These are phyloP conservation scores for Colletotrichum orchidophilum DNA, from an alignment of 2,329 filamentous ascomycete species.

Conservation along the genomic window DNA sequence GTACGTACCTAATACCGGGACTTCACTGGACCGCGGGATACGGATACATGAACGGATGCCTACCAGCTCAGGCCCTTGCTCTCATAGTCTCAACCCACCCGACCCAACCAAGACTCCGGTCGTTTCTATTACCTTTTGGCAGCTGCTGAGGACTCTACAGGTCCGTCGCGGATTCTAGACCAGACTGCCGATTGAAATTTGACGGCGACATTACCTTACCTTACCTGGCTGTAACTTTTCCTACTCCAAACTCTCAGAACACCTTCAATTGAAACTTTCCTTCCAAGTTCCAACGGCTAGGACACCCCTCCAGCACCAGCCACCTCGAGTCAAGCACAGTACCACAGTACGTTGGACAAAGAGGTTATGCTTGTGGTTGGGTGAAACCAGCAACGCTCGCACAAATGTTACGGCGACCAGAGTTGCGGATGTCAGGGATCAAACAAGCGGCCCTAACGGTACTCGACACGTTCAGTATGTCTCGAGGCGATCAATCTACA, in stretches of 20 bases:
- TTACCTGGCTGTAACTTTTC: neutral
- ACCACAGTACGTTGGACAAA: neutral
- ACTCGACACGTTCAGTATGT: neutral
- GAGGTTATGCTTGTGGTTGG: neutral
- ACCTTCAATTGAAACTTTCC: neutral
- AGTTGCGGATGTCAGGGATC: neutral
- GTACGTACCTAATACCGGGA: neutral
- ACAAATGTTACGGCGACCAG: neutral
- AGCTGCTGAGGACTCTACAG: neutral
- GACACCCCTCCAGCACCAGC: neutral
- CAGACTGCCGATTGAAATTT: neutral
- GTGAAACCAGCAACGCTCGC: neutral
- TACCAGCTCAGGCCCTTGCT: neutral
- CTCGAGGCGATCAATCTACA: neutral
- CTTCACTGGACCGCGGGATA: neutral
- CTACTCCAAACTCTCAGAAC: neutral
- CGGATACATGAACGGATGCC: too few species aligned
- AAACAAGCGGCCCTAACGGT: neutral
- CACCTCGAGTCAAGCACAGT: slow-evolving; percentile 1
- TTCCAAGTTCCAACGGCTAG: too few species aligned
- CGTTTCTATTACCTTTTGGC: neutral
- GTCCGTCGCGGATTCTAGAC: neutral
- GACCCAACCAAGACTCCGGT: neutral
- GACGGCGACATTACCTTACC: neutral
- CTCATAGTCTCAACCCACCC: neutral